phyloP scores from a whole-genome alignment of 2,329 filamentous ascomycete species.

The Claviceps paspali region DNA sequence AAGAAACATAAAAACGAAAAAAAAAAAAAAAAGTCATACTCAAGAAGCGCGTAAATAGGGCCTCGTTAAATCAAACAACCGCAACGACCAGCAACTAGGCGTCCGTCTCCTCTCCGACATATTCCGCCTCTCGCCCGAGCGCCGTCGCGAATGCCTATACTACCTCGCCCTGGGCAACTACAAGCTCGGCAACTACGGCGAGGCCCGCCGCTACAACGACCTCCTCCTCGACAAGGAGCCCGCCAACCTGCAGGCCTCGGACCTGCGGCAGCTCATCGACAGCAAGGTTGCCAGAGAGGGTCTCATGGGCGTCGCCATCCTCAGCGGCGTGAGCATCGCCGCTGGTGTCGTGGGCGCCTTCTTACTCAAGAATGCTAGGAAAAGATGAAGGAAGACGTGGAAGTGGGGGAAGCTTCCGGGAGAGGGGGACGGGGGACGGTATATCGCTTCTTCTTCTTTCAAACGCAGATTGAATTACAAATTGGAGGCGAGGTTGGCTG shows the following conservation, averaged over 20 bases:
- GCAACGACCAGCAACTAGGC: conserved; percentile 82
- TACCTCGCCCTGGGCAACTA: conserved; percentile 95
- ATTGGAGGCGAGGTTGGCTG: too few relatives aligned
- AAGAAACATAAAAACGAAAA: neutral
- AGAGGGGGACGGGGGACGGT: neutral
- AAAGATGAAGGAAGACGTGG: conserved; percentile 24
- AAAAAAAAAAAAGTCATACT: neutral
- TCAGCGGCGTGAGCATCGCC: conserved; percentile 81
- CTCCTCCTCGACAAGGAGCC: conserved; percentile 81
- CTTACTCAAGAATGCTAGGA: conserved; percentile 61
- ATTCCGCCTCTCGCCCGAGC: conserved; percentile 84
- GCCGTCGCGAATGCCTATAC: conserved; percentile 93
- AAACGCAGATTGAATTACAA: too few relatives aligned
- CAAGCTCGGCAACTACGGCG: conserved; percentile 94
- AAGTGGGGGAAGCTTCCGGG: neutral
- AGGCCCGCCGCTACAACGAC: conserved; percentile 90
- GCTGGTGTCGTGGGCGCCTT: conserved; percentile 88
- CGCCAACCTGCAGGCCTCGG: conserved; percentile 76
- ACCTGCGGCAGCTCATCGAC: conserved; percentile 77
- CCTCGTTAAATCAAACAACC: conserved; percentile 78
- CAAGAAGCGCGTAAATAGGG: conserved; percentile 38
- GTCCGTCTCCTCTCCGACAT: conserved; percentile 91
- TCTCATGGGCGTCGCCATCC: conserved; percentile 82
- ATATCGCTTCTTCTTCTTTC: too few relatives aligned
- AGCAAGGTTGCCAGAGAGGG: conserved; percentile 94